Evolutionary conservation across 1,139 yeast genomes (phyloP).

Genomic region (Sugiyamaella novakii): DNA sequence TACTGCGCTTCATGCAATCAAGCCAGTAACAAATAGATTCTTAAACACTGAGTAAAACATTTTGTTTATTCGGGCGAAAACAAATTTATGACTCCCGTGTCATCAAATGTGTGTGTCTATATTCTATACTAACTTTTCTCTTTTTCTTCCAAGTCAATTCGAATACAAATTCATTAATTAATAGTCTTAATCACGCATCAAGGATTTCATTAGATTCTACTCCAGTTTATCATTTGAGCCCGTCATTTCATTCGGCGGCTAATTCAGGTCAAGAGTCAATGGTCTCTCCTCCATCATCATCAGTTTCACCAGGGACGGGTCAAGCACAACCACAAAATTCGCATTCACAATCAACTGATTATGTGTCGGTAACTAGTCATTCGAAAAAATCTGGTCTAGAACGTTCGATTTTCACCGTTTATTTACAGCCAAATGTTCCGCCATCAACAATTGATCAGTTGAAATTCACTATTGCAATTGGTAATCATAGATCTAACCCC

Average conservation of each 20-base stretch:
- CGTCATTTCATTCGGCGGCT: constrained; percentile 7
- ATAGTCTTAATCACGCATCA: constrained; percentile 9
- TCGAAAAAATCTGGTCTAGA: constrained; percentile 24
- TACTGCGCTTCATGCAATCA: constrained; percentile 13
- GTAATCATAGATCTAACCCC: constrained; percentile 23
- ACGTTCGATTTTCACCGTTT: constrained; percentile 23
- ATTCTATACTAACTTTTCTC: constrained; percentile 15
- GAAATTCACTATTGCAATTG: constrained; percentile 27
- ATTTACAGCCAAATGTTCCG: constrained; percentile 20
- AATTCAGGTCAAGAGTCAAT: constrained; percentile 18
- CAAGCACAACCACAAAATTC: constrained; percentile 5
- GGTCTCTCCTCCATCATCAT: constrained; percentile 18
- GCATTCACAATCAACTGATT: background rate
- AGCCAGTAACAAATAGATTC: constrained; percentile 1
- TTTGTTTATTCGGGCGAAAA: constrained; percentile 2
- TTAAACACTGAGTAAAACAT: constrained; percentile 15
- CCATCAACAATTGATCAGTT: constrained; percentile 14
- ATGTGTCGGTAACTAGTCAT: constrained; percentile 21
- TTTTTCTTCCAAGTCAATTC: constrained; percentile 9
- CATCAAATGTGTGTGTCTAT: constrained; percentile 1
- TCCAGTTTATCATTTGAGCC: constrained; percentile 9
- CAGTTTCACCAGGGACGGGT: constrained; percentile 19
- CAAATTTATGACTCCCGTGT: background rate
- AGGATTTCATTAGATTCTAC: constrained; percentile 14
- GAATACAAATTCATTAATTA: constrained; percentile 6